Conservation (phyloP, 352 stramenopile species). For the Phytopythium sindhum region DNA sequence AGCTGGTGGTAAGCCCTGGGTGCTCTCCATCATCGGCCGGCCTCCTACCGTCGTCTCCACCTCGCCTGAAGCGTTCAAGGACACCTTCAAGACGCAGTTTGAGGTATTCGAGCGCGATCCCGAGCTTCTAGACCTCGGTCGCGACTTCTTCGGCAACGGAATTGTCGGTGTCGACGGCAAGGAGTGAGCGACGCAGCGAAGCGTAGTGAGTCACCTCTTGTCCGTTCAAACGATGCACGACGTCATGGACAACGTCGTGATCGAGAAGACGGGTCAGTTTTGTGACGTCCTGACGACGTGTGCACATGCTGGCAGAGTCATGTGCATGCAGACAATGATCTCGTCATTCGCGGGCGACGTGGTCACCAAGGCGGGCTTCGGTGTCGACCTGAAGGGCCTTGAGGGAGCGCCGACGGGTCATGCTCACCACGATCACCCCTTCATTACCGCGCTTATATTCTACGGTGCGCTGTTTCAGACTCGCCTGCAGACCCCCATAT, state of each 20-base stretch:
- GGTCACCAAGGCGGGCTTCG: constrained; percentile 63
- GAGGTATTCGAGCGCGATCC: constrained; percentile 41
- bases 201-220: constrained; percentile 83
- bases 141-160: constrained; percentile 44
- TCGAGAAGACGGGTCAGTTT: constrained; percentile 22
- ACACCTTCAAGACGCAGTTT: constrained; percentile 36
- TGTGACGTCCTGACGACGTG: constrained; percentile 19
- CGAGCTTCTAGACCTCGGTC: constrained; percentile 16
- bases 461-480: constrained; percentile 13
- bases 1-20: constrained; percentile 23
- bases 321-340: constrained; percentile 35
- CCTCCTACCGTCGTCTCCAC: constrained; percentile 26
- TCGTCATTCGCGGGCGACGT: constrained; percentile 49
- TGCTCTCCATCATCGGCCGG: constrained; percentile 31
- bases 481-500: constrained; percentile 30
- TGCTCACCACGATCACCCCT: constrained; percentile 30
- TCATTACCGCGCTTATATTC: constrained; percentile 21
- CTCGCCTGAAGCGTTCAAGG: constrained; percentile 16
- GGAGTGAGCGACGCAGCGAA: constrained; percentile 55
- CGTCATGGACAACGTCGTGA: constrained; percentile 38
- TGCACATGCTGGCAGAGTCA: neutral
- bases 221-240: constrained; percentile 43
- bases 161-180: constrained; percentile 49
- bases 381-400: constrained; percentile 43
- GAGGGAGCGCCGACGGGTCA: constrained; percentile 7